Evolutionary conservation across 2,329 filamentous ascomycete species (phyloP), one percentile per base, ranked within the genome.

Genomic region (Colletotrichum gigasporum): DNA sequence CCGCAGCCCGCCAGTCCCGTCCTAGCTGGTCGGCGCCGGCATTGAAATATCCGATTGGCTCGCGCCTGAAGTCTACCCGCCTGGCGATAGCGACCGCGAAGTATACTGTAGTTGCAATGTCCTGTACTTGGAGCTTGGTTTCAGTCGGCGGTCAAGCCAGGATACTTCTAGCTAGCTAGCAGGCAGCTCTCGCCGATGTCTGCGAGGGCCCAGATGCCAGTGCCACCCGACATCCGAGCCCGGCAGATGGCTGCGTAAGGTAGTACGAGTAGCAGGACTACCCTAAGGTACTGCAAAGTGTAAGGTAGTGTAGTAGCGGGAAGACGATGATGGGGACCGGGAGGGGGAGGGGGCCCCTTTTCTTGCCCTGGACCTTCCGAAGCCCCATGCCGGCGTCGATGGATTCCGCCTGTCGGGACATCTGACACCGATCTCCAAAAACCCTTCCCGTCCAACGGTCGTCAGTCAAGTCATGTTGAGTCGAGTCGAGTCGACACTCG

Each of bases 341-440:
- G 54, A 30, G 34, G n/a, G 20, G 20, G 37, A 54, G 42, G 41
- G 52, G 34, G 22, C 42, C 26, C 26, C 8, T 44, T 14, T 28
- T 14, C 22, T 32, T 41, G 22, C 26, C 26, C 22, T 34, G 30
- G 35, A 26, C 14, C 44, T 45, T 45, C 48, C 48, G 37, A 54
- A n/a, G 7, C n/a, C 16, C 42, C 26, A 47, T 37, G 57, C 52
- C 26, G 52, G 44, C 32, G 12, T 58, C 39, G 20, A 56, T 30
- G 28, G 35, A 48, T 57, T 56, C 42, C 58, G 51, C 35, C 18
- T 34, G 54, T 63, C 62, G 62, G 62, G 34, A 30, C 34, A 65
- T 65, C 50, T 65, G 56, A 50, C 28, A 54, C 62, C 62, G 62
- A 65, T 62, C 61, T 51, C 42, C 34, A 56, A 48, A 48, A 61